These are phyloP conservation scores for Cutaneotrichosporon curvatum DNA, from an alignment of 1,284 basidiomycete genomes.

Conservation along the genomic window DNA sequence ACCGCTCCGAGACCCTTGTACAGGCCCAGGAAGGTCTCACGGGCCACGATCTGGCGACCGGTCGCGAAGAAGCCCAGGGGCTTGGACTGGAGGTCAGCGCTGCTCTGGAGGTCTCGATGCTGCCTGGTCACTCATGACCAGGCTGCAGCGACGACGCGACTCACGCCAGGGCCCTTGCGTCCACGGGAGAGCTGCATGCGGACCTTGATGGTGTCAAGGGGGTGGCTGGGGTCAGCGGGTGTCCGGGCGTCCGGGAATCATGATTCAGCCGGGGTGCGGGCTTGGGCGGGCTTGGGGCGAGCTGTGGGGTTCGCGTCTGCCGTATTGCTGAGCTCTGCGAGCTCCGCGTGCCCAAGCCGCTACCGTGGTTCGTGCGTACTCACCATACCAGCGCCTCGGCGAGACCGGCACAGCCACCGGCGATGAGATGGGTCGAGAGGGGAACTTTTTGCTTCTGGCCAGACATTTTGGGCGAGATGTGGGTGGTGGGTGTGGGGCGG, in stretches of 20 bases:
- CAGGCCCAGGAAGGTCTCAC: conserved; percentile 89
- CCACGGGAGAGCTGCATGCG: conserved; percentile 92
- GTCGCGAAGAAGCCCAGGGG: conserved; percentile 90
- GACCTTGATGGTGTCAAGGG: conserved; percentile 95
- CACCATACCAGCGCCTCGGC: conserved; percentile 71
- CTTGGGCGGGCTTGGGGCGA: too few relatives aligned
- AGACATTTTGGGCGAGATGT: conserved; percentile 7
- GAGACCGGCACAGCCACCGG: conserved; percentile 82
- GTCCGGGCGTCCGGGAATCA: neutral
- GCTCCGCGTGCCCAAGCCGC: neutral
- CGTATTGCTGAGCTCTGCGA: too few relatives aligned
- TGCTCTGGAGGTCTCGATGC: too few relatives aligned
- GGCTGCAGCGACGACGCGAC: conserved; percentile 29
- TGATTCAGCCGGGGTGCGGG: too few relatives aligned
- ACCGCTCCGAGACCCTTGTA: conserved; percentile 99
- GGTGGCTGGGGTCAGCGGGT: conserved; percentile 33
- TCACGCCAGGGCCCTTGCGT: conserved; percentile 67
- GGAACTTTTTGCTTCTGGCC: conserved; percentile 42
- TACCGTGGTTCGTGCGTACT: conserved; percentile 13
- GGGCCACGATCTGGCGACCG: conserved; percentile 75
- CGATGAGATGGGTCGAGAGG: conserved; percentile 83
- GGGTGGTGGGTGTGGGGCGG: conserved; percentile 1
- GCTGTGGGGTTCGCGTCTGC: too few relatives aligned
- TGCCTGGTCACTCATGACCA: neutral
- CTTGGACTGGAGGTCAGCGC: too few relatives aligned